Evolutionary conservation across 2,329 filamentous ascomycete genomes (phyloP), one percentile per base, ranked within the genome.

Genomic region (Dactylellina cionopaga): DNA sequence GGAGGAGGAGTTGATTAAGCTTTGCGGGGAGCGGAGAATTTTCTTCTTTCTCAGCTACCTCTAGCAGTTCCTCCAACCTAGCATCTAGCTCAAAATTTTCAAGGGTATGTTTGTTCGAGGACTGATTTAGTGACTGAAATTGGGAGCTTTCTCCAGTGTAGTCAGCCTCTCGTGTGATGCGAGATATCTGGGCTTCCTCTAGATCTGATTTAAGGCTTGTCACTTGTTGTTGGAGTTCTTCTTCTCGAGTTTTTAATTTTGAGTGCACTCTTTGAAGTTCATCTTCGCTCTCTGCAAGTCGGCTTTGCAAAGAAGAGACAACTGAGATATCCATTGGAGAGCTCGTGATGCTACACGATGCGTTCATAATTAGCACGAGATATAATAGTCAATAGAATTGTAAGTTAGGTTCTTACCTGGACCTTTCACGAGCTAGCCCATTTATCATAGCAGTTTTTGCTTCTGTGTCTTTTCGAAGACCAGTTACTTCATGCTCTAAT

Each of bases 361-460:
- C 15, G 3, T 15, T 35, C 17, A n/a, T 17, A 22, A 11, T 58
- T 46, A 55, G 27, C 15, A 35, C 5, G 13, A 4, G 6, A 54
- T 17, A 41, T 9, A n/a, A 15, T 10, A 41, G n/a, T n/a, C n/a
- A 19, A 31, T 10, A 13, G 19, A 49, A 19, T 22, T 13, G 3
- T 10, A 46, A 5, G 2, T 37, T 11, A 33, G 15, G 3, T 0
- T 27, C 44, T 31, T 31, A 74, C 81, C 92, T 97, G 2, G 92
- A 94, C 69, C 96, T 86, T 81, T 99, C 96, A 59, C 95, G 89
- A 2, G 95, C 96, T 74, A 99, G 84, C 5, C 95, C 95, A 27
- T 92, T 92, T 76, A 99, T 98, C 78, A 99, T 93, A 27, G 92
- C 91, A 84, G 94, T 92, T 86, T 99, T 99, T 74, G 87, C 89